These are phyloP conservation scores for Williopsis jadinii DNA, from an alignment of 1,139 yeast species.

Conservation along the genomic window DNA sequence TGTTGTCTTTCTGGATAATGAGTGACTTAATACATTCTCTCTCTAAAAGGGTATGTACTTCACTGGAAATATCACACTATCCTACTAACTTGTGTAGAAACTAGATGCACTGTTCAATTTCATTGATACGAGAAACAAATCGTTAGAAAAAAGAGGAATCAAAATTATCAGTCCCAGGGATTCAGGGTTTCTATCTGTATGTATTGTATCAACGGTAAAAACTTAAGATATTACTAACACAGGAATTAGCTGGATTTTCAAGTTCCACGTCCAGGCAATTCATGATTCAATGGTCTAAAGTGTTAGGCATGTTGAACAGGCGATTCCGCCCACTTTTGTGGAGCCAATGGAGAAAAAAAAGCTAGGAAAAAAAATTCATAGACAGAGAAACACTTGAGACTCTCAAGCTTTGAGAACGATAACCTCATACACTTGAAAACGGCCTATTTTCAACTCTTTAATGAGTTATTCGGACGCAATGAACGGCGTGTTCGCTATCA, in stretches of 20 bases:
- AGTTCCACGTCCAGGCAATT: constrained; percentile 10
- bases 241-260: constrained; percentile 13
- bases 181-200: constrained; percentile 56
- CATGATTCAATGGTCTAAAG: neutral
- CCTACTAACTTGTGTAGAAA: constrained; percentile 23
- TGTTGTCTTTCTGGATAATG: constrained; percentile 38
- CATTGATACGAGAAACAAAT: constrained; percentile 35
- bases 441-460: neutral
- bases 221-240: neutral
- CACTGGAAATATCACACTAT: no score
- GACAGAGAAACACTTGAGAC: no score
- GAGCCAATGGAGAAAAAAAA: no score
- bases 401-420: no score
- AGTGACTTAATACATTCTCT: constrained; percentile 23
- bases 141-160: constrained; percentile 26
- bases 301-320: no score
- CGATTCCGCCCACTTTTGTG: no score
- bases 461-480: constrained; percentile 27
- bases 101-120: constrained; percentile 39
- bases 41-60: constrained; percentile 19
- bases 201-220: neutral
- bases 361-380: no score
- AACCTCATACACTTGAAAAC: no score
- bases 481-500: constrained; percentile 93
- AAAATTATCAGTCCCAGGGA: constrained; percentile 45